phyloP scores from a whole-genome alignment of 2,329 filamentous ascomycete species.

The Aspergillus texensis region DNA sequence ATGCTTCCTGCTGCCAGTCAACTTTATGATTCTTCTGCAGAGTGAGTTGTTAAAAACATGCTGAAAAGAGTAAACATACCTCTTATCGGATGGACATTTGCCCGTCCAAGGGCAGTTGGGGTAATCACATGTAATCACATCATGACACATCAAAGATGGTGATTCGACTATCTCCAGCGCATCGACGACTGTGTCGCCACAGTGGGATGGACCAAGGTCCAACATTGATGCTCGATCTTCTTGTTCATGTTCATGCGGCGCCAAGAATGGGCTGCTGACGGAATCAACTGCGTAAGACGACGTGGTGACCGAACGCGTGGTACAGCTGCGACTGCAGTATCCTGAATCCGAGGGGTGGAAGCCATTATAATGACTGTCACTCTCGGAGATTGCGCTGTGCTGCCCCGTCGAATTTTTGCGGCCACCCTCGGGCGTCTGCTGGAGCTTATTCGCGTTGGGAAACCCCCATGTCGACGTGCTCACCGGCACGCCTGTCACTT shows the following conservation, averaged over 20 bases:
- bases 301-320: slow-evolving; percentile 32
- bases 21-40: too few relatives aligned
- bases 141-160: slow-evolving; percentile 56
- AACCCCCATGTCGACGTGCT: slow-evolving; percentile 19
- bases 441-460: slow-evolving; percentile 20
- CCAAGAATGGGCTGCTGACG: slow-evolving; percentile 30
- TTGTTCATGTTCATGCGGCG: slow-evolving; percentile 25
- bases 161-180: slow-evolving; percentile 46
- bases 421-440: slow-evolving; percentile 25
- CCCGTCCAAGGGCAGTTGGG: slow-evolving; percentile 37
- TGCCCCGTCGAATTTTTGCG: slow-evolving; percentile 28
- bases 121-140: slow-evolving; percentile 34
- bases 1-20: slow-evolving; percentile 67
- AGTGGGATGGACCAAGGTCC: slow-evolving; percentile 18
- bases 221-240: slow-evolving; percentile 22
- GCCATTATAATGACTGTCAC: slow-evolving; percentile 35
- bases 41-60: too few relatives aligned
- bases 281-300: slow-evolving; percentile 32
- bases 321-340: slow-evolving; percentile 36
- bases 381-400: slow-evolving; percentile 35
- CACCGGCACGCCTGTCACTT: slow-evolving; percentile 28
- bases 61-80: slow-evolving; percentile 26
- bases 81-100: slow-evolving; percentile 45
- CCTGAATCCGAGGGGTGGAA: slow-evolving; percentile 38
- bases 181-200: slow-evolving; percentile 30